phyloP scores from a whole-genome alignment of 2,329 filamentous ascomycete genomes.

The Microdochium nivale region DNA sequence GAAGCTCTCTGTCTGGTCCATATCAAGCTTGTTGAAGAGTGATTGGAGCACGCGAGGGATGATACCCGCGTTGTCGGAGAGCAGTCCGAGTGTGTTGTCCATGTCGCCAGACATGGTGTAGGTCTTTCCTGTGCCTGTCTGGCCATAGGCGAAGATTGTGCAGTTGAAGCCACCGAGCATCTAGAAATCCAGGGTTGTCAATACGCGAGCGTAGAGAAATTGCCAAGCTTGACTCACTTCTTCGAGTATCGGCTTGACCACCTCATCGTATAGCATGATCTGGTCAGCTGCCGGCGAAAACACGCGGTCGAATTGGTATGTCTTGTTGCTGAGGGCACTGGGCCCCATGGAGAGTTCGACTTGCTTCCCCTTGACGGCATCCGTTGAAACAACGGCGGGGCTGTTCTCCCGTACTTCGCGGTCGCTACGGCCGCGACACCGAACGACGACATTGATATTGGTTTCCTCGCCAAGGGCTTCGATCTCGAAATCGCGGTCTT shows the following conservation, averaged over 20 bases:
- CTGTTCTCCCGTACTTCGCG: constrained; percentile 92
- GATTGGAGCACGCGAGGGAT: constrained; percentile 85
- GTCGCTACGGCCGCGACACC: constrained; percentile 86
- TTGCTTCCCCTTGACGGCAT: constrained; percentile 76
- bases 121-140: constrained; percentile 96
- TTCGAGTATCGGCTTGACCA: constrained; percentile 84
- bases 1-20: constrained; percentile 70
- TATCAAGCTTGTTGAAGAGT: constrained; percentile 76
- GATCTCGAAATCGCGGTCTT: constrained; percentile 74
- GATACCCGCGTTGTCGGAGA: constrained; percentile 89
- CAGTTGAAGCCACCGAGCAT: constrained; percentile 95
- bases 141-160: constrained; percentile 97
- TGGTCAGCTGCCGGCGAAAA: constrained; percentile 95
- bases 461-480: constrained; percentile 69
- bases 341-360: constrained; percentile 89
- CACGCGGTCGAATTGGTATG: constrained; percentile 93
- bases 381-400: constrained; percentile 80
- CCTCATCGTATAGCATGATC: constrained; percentile 88
- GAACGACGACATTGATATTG: constrained; percentile 95
- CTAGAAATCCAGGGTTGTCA: constrained; percentile 30
- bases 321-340: constrained; percentile 88
- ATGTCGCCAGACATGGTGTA: constrained; percentile 99
- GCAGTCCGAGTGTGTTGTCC: constrained; percentile 72
- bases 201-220: not conserved
- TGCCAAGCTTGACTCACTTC: constrained; percentile 51